Evolutionary conservation across 1,284 basidiomycete species (phyloP).

Genomic region (Cutaneotrichosporon cutaneum): DNA sequence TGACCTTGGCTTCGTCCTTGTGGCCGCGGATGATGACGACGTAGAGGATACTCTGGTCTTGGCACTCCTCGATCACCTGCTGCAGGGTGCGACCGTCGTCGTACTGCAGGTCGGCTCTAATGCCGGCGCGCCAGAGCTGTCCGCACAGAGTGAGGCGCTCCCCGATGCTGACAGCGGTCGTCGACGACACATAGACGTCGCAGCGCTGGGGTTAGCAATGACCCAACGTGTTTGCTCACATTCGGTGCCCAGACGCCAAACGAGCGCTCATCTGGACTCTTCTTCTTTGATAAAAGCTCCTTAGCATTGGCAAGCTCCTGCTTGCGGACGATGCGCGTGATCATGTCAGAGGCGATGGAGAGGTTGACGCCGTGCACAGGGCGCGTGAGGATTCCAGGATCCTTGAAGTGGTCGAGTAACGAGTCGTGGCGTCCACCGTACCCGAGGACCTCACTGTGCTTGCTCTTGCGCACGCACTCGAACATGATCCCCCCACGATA

Average conservation of each 20-base stretch:
- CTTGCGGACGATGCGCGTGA: slow-evolving; percentile 54
- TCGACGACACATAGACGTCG: slow-evolving; percentile 59
- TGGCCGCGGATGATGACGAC: slow-evolving; percentile 48
- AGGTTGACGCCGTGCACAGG: slow-evolving; percentile 57
- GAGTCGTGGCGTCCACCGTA: slow-evolving; percentile 52
- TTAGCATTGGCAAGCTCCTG: slow-evolving; percentile 52
- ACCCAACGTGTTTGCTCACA: slow-evolving; percentile 18
- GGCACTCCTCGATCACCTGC: slow-evolving; percentile 49
- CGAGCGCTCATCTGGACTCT: slow-evolving; percentile 54
- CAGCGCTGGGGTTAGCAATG: slow-evolving; percentile 53
- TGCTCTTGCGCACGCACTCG: slow-evolving; percentile 55
- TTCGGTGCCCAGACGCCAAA: slow-evolving; percentile 52
- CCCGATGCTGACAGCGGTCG: slow-evolving; percentile 54
- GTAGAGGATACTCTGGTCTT: slow-evolving; percentile 53
- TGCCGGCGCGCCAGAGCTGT: slow-evolving; percentile 59
- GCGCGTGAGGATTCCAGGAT: slow-evolving; percentile 45
- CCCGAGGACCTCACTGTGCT: slow-evolving; percentile 56
- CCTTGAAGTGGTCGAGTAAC: slow-evolving; percentile 56
- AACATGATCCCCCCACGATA: slow-evolving; percentile 59
- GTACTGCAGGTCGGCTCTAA: slow-evolving; percentile 59
- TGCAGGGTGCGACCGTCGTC: slow-evolving; percentile 51
- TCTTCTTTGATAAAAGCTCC: slow-evolving; percentile 49
- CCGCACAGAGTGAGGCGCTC: slow-evolving; percentile 56
- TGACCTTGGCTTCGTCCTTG: slow-evolving; percentile 47
- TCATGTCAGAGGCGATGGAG: slow-evolving; percentile 57